Conservation (phyloP, 2,329 filamentous ascomycete genomes). For the Colletotrichum truncatum region DNA sequence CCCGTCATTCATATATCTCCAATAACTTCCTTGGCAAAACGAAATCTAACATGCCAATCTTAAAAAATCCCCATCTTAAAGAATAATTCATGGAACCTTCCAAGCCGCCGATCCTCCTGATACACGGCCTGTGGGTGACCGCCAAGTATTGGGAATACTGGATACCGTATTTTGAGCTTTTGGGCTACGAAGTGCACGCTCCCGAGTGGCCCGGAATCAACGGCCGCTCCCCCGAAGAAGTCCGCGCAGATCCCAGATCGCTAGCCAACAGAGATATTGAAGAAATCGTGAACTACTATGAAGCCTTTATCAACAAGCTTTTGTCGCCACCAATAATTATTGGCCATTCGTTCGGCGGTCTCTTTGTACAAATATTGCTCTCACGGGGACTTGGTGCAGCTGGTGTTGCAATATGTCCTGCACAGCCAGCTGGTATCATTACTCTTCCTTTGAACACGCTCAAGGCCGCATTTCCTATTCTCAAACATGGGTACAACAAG, state of each 20-base stretch:
- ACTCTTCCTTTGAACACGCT: slow-evolving; percentile 30
- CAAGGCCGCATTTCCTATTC: slow-evolving; percentile 27
- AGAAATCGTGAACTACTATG: slow-evolving; percentile 33
- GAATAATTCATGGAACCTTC: not conserved
- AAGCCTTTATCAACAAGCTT: slow-evolving; percentile 31
- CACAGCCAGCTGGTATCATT: slow-evolving; percentile 33
- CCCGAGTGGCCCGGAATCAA: slow-evolving; percentile 36
- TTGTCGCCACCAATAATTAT: slow-evolving; percentile 33
- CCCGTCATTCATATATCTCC: not conserved
- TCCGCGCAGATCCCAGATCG: slow-evolving; percentile 30
- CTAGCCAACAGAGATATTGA: slow-evolving; percentile 31
- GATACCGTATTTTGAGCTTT: slow-evolving; percentile 23
- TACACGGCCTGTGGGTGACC: slow-evolving; percentile 37
- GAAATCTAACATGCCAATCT: too few species aligned
- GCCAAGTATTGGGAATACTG: slow-evolving; percentile 36
- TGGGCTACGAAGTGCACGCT: slow-evolving; percentile 34
- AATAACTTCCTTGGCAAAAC: too few species aligned
- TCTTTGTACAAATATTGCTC: slow-evolving; percentile 34
- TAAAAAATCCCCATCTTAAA: too few species aligned
- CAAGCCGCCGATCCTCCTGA: slow-evolving; percentile 32
- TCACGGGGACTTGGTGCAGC: slow-evolving; percentile 30
- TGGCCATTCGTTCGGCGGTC: slow-evolving; percentile 35
- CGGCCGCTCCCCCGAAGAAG: slow-evolving; percentile 31
- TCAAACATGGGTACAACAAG: slow-evolving; percentile 32
- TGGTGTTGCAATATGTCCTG: slow-evolving; percentile 32